A percentile compares a stretch with the other conserved stretches of the same genome.
These are phyloP conservation scores for Dentipellis sp. DNA, from an alignment of 768 basidiomycete species.

Conservation along the genomic window DNA sequence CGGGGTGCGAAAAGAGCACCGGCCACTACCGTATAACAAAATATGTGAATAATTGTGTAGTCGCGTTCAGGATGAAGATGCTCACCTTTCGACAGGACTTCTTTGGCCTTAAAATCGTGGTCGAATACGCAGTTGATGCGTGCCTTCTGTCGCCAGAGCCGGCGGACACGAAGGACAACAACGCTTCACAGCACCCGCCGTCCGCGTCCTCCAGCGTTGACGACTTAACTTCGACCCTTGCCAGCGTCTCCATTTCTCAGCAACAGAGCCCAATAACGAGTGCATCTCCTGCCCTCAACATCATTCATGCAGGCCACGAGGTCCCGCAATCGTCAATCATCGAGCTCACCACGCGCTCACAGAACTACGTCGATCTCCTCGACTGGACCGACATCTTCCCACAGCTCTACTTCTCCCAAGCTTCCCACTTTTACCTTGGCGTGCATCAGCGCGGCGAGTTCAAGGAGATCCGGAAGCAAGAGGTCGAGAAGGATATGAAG, in stretches of 20 bases:
- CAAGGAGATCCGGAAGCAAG: conserved; percentile 34
- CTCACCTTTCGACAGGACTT: conserved; percentile 33
- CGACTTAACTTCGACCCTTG: background rate
- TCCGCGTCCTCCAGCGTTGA: background rate
- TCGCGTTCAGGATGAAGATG: background rate
- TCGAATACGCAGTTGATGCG: conserved; percentile 47
- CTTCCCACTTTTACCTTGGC: conserved; percentile 49
- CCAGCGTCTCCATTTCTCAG: background rate
- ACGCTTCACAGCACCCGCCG: background rate
- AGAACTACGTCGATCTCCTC: conserved; percentile 25
- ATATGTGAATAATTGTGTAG: background rate
- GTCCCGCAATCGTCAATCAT: background rate
- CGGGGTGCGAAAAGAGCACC: conserved; percentile 44
- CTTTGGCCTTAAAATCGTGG: conserved; percentile 46
- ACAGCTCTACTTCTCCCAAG: conserved; percentile 67
- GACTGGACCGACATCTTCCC: conserved; percentile 58
- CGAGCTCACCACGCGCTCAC: background rate
- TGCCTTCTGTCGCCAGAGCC: background rate
- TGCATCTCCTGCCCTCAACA: no score
- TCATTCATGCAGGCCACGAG: background rate
- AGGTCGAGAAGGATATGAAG: conserved; percentile 16
- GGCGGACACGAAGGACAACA: background rate
- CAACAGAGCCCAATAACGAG: no score
- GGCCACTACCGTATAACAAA: background rate
- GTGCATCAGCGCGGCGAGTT: conserved; percentile 47